Conservation (phyloP, 257 asterid species). For the Pogostemon cablin region DNA sequence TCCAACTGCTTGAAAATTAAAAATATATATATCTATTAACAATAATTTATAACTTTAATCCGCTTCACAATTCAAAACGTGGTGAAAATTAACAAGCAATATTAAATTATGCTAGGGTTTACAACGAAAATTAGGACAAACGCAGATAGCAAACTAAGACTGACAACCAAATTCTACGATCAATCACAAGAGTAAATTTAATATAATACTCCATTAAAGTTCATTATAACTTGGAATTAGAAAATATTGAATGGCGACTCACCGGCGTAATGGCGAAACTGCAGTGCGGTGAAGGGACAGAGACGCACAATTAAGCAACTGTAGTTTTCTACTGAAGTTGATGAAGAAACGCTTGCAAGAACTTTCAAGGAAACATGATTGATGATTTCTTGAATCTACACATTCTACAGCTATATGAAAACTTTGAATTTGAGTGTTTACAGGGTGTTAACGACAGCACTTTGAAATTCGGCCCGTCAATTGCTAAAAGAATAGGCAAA, state of each 20-base stretch:
- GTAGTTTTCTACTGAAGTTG: neutral
- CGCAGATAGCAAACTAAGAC: neutral
- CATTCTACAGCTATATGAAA: too few species aligned
- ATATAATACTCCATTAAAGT: neutral
- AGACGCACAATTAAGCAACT: neutral
- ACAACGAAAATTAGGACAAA: neutral
- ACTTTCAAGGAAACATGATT: neutral
- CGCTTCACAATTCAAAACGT: neutral
- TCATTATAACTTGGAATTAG: neutral
- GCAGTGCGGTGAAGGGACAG: constrained; percentile 1
- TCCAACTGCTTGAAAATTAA: neutral
- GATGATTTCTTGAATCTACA: too few species aligned
- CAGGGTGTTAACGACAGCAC: too few species aligned
- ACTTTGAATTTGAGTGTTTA: too few species aligned
- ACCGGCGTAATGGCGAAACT: constrained; percentile 10
- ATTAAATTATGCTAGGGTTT: constrained; percentile 10
- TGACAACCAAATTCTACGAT: neutral
- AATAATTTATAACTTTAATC: neutral
- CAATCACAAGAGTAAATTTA: neutral
- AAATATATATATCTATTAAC: neutral
- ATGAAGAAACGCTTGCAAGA: neutral
- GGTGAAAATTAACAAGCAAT: neutral
- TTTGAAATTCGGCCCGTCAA: too few species aligned
- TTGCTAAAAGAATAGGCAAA: too few species aligned
- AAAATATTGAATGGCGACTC: neutral